Conservation (phyloP, 495 filamentous ascomycete species). For the Penicillium cosmopolitanum region DNA sequence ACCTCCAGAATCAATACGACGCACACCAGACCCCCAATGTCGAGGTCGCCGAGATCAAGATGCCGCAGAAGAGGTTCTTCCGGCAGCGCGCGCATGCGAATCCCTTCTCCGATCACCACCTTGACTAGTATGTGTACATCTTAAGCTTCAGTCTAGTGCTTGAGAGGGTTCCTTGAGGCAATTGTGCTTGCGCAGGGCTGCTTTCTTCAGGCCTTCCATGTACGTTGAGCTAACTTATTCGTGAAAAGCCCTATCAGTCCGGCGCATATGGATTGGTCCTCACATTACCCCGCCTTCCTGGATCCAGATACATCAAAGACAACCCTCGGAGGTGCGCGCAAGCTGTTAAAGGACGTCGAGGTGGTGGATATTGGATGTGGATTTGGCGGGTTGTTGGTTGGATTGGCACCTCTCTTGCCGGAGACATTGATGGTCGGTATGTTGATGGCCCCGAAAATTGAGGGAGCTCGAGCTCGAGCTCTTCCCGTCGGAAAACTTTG, state of each 20-base stretch:
- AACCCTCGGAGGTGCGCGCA: slow-evolving; percentile 39
- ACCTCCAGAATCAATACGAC: slow-evolving; percentile 19
- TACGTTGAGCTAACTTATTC: slow-evolving; percentile 21
- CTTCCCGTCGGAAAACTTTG: background rate
- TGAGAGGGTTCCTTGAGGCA: background rate
- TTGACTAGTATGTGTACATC: slow-evolving; percentile 72
- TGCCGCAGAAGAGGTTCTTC: slow-evolving; percentile 94
- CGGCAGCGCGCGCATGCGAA: slow-evolving; percentile 96
- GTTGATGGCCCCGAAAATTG: slow-evolving; percentile 16
- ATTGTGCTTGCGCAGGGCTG: background rate
- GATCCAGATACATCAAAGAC: slow-evolving; percentile 38
- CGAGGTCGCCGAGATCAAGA: slow-evolving; percentile 40
- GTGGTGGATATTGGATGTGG: slow-evolving; percentile 98
- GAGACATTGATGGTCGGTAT: slow-evolving; percentile 79
- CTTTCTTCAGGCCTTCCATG: background rate
- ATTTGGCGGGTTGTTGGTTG: slow-evolving; percentile 88
- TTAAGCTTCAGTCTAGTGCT: background rate
- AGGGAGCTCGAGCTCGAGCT: no score
- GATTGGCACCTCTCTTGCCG: slow-evolving; percentile 78
- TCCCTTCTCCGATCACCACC: slow-evolving; percentile 89
- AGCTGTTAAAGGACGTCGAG: slow-evolving; percentile 71
- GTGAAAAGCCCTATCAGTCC: slow-evolving; percentile 73
- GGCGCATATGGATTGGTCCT: slow-evolving; percentile 86
- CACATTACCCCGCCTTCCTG: slow-evolving; percentile 77
- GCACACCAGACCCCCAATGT: slow-evolving; percentile 32